These are phyloP conservation scores for Pichia cactophila DNA, from an alignment of 1,139 yeast species.

Conservation along the genomic window DNA sequence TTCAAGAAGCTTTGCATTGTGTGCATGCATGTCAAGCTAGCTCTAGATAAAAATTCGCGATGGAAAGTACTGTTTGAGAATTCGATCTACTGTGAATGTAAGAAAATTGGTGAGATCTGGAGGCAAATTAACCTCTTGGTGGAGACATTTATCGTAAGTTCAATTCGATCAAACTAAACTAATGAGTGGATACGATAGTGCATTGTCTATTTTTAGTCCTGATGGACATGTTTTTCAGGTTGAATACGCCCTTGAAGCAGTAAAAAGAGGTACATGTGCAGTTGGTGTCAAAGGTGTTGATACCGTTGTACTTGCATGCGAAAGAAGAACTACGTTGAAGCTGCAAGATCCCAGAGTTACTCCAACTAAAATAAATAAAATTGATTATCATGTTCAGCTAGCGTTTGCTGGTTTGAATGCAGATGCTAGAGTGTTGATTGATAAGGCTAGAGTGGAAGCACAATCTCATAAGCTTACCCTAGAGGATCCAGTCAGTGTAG, in stretches of 20 bases:
- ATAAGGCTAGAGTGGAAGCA: constrained; percentile 93
- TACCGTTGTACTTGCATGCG: constrained; percentile 91
- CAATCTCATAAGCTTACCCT: constrained; percentile 91
- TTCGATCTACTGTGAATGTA: too few species aligned
- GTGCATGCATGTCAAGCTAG: too few species aligned
- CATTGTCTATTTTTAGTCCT: constrained; percentile 94
- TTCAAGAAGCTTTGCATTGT: too few species aligned
- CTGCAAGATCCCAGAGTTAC: constrained; percentile 95
- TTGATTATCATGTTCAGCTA: constrained; percentile 83
- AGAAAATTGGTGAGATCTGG: neutral
- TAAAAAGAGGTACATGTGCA: constrained; percentile 95
- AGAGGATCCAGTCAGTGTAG: constrained; percentile 90
- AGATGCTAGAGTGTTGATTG: constrained; percentile 90
- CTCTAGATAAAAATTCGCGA: too few species aligned
- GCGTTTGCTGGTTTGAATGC: constrained; percentile 98
- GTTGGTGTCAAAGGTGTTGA: constrained; percentile 92
- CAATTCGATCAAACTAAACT: neutral
- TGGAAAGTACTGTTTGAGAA: too few species aligned
- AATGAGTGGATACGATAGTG: constrained; percentile 99
- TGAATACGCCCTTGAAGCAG: constrained; percentile 97
- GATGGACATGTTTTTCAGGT: constrained; percentile 99
- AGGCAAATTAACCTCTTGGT: constrained; percentile 1
- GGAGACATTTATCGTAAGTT: too few species aligned
- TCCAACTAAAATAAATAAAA: constrained; percentile 85
- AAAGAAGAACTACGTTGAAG: constrained; percentile 89